Percentiles rank a stretch among this genome's conserved stretches.
These are phyloP conservation scores for Hypoxylon rickii DNA, from an alignment of 495 filamentous ascomycete genomes.

Conservation along the genomic window DNA sequence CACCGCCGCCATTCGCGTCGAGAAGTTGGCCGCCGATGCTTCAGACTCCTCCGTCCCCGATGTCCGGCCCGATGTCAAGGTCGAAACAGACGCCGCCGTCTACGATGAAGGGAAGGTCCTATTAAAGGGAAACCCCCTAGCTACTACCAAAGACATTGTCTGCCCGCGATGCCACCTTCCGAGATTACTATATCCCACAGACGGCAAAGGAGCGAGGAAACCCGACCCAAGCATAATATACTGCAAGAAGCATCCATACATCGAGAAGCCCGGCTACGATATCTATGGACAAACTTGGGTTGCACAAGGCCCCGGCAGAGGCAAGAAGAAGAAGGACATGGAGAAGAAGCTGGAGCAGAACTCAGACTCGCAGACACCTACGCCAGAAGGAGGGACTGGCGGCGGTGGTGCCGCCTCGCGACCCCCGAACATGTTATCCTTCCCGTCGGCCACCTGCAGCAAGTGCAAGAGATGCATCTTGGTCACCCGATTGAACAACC, in stretches of 20 bases:
- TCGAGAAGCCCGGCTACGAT: conserved; percentile 74
- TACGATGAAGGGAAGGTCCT: conserved; percentile 73
- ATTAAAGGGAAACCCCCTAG: conserved; percentile 76
- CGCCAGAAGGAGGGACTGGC: conserved; percentile 47
- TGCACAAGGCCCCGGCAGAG: conserved; percentile 54
- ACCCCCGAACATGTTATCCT: conserved; percentile 60
- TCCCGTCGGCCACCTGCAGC: conserved; percentile 63
- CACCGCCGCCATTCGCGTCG: conserved; percentile 72
- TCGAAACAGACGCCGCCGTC: conserved; percentile 72
- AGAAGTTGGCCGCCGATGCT: conserved; percentile 66
- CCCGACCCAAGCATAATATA: conserved; percentile 68
- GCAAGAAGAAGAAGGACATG: conserved; percentile 65
- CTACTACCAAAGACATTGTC: conserved; percentile 70
- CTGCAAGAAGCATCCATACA: conserved; percentile 76
- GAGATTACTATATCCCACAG: conserved; percentile 64
- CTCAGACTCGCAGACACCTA: conserved; percentile 54
- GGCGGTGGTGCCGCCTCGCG: conserved; percentile 46
- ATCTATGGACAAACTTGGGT: conserved; percentile 80
- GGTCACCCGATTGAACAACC: conserved; percentile 66
- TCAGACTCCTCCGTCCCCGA: conserved; percentile 49
- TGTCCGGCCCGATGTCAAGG: conserved; percentile 52
- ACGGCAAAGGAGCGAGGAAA: conserved; percentile 62
- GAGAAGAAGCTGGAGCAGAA: conserved; percentile 59
- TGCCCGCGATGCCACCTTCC: conserved; percentile 70
- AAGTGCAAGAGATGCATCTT: conserved; percentile 60